These are phyloP conservation scores for Pleurotus djamor DNA, from an alignment of 768 basidiomycete species.

Conservation along the genomic window DNA sequence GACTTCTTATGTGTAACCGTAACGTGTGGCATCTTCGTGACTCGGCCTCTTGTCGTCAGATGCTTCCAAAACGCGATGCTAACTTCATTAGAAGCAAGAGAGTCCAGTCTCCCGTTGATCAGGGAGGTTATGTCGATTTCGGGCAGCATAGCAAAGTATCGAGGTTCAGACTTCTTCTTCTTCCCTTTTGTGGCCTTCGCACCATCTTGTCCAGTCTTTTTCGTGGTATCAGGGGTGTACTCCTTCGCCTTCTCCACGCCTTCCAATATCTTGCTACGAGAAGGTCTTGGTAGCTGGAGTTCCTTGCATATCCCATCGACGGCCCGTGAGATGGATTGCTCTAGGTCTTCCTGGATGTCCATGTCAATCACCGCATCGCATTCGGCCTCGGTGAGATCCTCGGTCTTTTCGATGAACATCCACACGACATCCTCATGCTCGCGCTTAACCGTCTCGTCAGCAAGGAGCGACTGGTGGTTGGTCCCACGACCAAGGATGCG, in stretches of 20 bases:
- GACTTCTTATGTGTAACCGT: slow-evolving; percentile 77
- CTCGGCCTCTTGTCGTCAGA: slow-evolving; percentile 41
- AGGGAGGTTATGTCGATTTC: slow-evolving; percentile 62
- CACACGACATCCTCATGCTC: slow-evolving; percentile 81
- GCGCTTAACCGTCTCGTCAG: slow-evolving; percentile 40
- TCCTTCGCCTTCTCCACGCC: slow-evolving; percentile 45
- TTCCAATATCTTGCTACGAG: slow-evolving; percentile 51
- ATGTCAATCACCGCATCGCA: slow-evolving; percentile 73
- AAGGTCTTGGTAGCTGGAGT: slow-evolving; percentile 52
- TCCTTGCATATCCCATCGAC: slow-evolving; percentile 55
- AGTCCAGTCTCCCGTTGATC: slow-evolving; percentile 39
- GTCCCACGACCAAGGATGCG: slow-evolving; percentile 75
- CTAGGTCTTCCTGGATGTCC: slow-evolving; percentile 52
- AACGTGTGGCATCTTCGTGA: slow-evolving; percentile 72
- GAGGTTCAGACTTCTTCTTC: slow-evolving; percentile 27
- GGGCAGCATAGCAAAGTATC: slow-evolving; percentile 80
- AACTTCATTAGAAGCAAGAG: slow-evolving; percentile 22
- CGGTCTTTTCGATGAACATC: slow-evolving; percentile 66
- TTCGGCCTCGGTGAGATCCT: slow-evolving; percentile 60
- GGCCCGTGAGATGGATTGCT: slow-evolving; percentile 54
- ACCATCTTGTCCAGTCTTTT: slow-evolving; percentile 30
- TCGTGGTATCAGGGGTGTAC: slow-evolving; percentile 35
- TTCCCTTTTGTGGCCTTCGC: slow-evolving; percentile 27
- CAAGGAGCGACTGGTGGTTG: slow-evolving; percentile 82
- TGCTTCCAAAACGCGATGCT: slow-evolving; percentile 44